Conservation (phyloP, 257 asterid species). For the Solanum medicagineum region DNA sequence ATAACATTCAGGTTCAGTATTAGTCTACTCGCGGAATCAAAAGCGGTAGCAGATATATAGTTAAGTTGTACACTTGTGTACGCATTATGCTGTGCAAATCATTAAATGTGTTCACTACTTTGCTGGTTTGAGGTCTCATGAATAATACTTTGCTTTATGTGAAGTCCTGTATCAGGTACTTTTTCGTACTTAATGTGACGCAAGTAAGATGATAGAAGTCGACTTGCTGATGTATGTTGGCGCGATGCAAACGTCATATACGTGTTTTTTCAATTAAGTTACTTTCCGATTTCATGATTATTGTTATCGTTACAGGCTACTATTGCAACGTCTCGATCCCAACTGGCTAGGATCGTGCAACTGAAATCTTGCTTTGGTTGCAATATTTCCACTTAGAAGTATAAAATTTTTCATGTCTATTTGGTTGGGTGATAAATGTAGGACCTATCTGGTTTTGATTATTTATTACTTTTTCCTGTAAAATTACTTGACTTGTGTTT, state of each 20-base stretch:
- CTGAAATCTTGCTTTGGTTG: neutral
- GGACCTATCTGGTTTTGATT: too few species aligned
- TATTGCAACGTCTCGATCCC: too few species aligned
- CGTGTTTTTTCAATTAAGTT: neutral
- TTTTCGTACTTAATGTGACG: neutral
- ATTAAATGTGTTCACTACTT: neutral
- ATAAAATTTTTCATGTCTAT: neutral
- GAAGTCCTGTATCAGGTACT: neutral
- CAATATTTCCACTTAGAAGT: too few species aligned
- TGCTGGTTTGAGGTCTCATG: neutral
- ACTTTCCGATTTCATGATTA: neutral
- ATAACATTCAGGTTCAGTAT: constrained; percentile 25
- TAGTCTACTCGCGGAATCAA: constrained; percentile 8
- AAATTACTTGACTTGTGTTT: too few species aligned
- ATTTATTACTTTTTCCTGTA: too few species aligned
- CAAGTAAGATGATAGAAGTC: neutral
- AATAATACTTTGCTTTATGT: neutral
- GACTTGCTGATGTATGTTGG: neutral
- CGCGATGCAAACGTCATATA: neutral
- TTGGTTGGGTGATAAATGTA: neutral
- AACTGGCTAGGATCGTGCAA: neutral
- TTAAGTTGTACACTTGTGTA: neutral
- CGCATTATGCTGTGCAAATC: neutral
- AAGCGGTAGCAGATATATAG: constrained; percentile 3
- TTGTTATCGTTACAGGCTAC: too few species aligned